Conservation (phyloP, 768 basidiomycete genomes). For the Tephrocybe sp. region DNA sequence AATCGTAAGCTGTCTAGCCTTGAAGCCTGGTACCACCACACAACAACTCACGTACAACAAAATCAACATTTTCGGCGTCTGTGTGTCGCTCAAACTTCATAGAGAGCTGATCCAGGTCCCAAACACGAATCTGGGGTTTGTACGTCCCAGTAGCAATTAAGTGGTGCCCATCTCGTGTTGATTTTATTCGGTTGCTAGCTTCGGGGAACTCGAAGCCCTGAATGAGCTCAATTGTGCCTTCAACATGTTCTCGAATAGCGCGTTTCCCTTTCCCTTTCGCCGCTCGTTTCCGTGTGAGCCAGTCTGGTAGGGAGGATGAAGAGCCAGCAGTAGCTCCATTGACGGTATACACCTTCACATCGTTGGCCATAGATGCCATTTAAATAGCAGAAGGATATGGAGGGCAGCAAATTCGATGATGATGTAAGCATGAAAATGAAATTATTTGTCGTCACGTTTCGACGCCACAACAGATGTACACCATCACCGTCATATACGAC, state of each 20-base stretch:
- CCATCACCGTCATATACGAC: too few species aligned
- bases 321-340: conserved; percentile 88
- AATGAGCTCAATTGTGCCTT: conserved; percentile 86
- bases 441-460: conserved; percentile 7
- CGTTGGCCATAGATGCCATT: conserved; percentile 16
- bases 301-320: conserved; percentile 90
- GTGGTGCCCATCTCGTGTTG: conserved; percentile 89
- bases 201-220: conserved; percentile 98
- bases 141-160: conserved; percentile 94
- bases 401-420: not conserved
- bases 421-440: conserved; percentile 6
- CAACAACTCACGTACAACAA: conserved; percentile 76
- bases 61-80: conserved; percentile 97
- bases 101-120: conserved; percentile 90
- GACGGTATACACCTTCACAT: conserved; percentile 90
- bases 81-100: conserved; percentile 95
- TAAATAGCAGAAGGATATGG: not conserved
- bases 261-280: conserved; percentile 65
- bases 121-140: conserved; percentile 95
- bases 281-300: conserved; percentile 76
- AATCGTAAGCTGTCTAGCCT: conserved; percentile 2
- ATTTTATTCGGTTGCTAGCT: conserved; percentile 87
- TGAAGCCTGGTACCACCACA: conserved; percentile 11
- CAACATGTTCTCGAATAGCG: conserved; percentile 65
- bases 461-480: too few species aligned